Evolutionary conservation across 768 basidiomycete species (phyloP).

Genomic region (Leucosporidium creatinivorum): DNA sequence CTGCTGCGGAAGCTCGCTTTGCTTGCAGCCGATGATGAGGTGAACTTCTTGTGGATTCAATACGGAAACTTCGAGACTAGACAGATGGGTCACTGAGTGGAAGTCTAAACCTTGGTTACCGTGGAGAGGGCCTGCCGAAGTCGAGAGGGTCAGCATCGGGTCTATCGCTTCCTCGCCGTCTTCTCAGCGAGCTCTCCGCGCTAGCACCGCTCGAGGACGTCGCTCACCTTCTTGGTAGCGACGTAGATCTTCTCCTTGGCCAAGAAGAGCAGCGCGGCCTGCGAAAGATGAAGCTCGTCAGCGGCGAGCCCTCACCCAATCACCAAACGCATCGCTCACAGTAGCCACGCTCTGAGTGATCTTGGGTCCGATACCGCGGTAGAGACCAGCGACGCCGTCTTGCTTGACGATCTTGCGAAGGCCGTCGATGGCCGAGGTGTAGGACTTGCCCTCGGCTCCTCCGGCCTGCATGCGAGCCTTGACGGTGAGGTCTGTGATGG

Average conservation of each 20-base stretch:
- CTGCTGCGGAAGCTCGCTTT: too few relatives aligned
- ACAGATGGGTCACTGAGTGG: too few relatives aligned
- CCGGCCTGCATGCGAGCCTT: constrained; percentile 75
- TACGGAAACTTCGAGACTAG: too few relatives aligned
- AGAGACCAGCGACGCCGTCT: constrained; percentile 75
- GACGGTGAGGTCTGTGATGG: constrained; percentile 45
- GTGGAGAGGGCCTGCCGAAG: too few relatives aligned
- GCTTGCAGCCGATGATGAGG: too few relatives aligned
- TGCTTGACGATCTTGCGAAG: constrained; percentile 66
- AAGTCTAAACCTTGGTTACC: too few relatives aligned
- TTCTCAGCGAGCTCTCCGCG: too few relatives aligned
- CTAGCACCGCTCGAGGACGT: too few relatives aligned
- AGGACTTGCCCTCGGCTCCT: constrained; percentile 57
- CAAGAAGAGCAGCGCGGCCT: constrained; percentile 73
- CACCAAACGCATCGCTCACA: neutral
- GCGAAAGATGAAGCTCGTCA: neutral
- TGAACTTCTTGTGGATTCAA: too few relatives aligned
- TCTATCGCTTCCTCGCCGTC: too few relatives aligned
- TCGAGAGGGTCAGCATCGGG: too few relatives aligned
- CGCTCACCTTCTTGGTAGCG: constrained; percentile 39
- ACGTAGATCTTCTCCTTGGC: constrained; percentile 63
- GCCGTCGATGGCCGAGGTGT: constrained; percentile 69
- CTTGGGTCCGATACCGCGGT: constrained; percentile 80
- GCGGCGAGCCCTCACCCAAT: neutral
- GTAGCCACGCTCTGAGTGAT: constrained; percentile 44